Percentiles rank a stretch among this genome's conserved stretches.
Conservation (phyloP, 2,329 filamentous ascomycete species). For the Sclerotinia minor region DNA sequence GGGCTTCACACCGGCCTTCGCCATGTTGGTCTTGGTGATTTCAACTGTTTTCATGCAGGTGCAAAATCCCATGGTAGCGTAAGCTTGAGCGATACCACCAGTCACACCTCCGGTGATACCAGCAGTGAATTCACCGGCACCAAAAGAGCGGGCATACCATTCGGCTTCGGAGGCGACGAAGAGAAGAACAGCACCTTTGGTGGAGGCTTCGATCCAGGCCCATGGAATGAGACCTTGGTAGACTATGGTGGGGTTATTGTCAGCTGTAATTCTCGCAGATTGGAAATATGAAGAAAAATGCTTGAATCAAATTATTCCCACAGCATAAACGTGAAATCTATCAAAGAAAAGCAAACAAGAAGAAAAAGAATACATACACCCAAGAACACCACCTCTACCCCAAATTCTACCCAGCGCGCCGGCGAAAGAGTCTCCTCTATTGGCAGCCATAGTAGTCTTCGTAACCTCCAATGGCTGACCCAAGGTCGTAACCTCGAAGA, state of each 20-base stretch:
- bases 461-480: constrained; percentile 90
- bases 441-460: constrained; percentile 99
- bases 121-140: constrained; percentile 81
- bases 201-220: constrained; percentile 99
- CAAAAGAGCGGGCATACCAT: constrained; percentile 82
- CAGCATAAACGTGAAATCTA: neutral
- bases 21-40: constrained; percentile 97
- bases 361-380: constrained; percentile 65
- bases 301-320: neutral
- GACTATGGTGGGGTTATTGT: constrained; percentile 57
- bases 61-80: constrained; percentile 99
- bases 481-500: constrained; percentile 55
- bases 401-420: constrained; percentile 84
- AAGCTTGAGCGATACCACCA: constrained; percentile 95
- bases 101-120: constrained; percentile 91
- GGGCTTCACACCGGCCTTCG: constrained; percentile 76
- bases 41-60: constrained; percentile 99
- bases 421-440: constrained; percentile 84
- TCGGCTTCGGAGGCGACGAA: constrained; percentile 99
- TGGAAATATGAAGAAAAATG: neutral
- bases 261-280: constrained; percentile 20
- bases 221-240: constrained; percentile 99
- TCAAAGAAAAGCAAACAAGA: neutral
- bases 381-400: constrained; percentile 87
- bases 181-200: constrained; percentile 97